Evolutionary conservation across 1,284 basidiomycete species (phyloP), one percentile per base, ranked within the genome.

Genomic region (Melampsora larici-populina): DNA sequence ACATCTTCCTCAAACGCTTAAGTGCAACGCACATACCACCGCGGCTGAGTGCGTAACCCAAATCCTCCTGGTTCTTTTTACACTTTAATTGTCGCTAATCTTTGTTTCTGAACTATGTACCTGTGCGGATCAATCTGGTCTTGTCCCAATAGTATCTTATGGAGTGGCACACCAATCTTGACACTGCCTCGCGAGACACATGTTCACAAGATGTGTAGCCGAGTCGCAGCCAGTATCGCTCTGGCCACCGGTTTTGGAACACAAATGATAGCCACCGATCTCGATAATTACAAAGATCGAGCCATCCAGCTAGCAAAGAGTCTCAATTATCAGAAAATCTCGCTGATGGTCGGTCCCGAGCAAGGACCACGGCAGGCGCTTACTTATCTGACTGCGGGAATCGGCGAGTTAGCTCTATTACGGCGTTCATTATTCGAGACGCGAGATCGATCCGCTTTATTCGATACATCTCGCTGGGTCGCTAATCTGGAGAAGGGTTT

Each of bases 11-110:
- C 6, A 43, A 43, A 43, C 29, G 40, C 17, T 58, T 64, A 58
- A 88, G 87, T 89, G 89, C 82, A 89, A 88, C 79, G 89, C 89
- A 5, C 89, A 89, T 79, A 89, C 89, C 11, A 87, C 88, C 17
- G 87, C 88, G 8, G 87, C 87, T 18, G 89, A 89, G 87, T 88
- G 78, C 72, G 86, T 83, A 49, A 36, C 60, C 11, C 36, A 71
- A 6, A 36, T 71, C 64, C 46, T 43, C 49, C 18, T n/a, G n/a
- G 70, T n/a, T 29, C 24, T 21, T 68, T 31, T 29, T 18, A 29
- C 63, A 7, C 18, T 60, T 60, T 31, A 8, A 21, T n/a, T 31
- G 58, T 24, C 8, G 24, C 29, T 60, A 60, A 60, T 8, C 63
- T 17, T 18, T 62, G 49, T 33, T 33, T 24, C 9, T 24, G 58